These are phyloP conservation scores for Spathaspora boniae DNA, from an alignment of 805 yeast species.

Conservation along the genomic window DNA sequence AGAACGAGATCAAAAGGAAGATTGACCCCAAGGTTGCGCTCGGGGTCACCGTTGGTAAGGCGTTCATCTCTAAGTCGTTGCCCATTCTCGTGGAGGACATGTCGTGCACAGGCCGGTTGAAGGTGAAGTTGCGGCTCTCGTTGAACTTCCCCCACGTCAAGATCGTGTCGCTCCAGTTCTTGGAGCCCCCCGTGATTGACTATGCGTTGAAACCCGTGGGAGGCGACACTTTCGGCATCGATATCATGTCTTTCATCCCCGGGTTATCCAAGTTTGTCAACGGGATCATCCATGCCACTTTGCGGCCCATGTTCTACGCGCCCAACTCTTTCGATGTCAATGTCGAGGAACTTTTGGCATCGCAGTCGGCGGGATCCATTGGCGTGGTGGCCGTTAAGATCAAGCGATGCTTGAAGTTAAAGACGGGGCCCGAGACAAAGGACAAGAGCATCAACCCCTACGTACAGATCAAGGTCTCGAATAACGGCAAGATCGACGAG, in stretches of 20 bases:
- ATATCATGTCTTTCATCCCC: constrained; percentile 80
- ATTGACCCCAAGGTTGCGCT: constrained; percentile 77
- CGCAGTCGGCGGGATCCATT: constrained; percentile 60
- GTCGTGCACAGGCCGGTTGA: constrained; percentile 69
- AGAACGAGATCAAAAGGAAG: constrained; percentile 63
- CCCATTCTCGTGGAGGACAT: constrained; percentile 82
- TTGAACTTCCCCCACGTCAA: constrained; percentile 76
- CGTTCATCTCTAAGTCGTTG: constrained; percentile 68
- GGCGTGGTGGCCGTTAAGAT: constrained; percentile 68
- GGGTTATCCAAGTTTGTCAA: constrained; percentile 74
- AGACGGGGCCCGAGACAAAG: constrained; percentile 38
- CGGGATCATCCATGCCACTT: constrained; percentile 61
- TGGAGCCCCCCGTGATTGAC: constrained; percentile 77
- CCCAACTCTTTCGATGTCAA: constrained; percentile 77
- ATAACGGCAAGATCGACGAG: constrained; percentile 42
- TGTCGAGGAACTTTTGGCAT: constrained; percentile 67
- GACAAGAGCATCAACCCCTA: constrained; percentile 51
- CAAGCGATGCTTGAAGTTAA: constrained; percentile 49
- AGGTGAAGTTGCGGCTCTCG: constrained; percentile 57
- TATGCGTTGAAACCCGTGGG: constrained; percentile 83
- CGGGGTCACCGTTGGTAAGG: constrained; percentile 79
- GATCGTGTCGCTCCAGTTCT: constrained; percentile 63
- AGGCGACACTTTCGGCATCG: constrained; percentile 84
- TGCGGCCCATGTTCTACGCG: constrained; percentile 76
- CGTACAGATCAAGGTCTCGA: constrained; percentile 37